Evolutionary conservation across 78 protist species (phyloP).

Genomic region (Dictyostelium intermedium): DNA sequence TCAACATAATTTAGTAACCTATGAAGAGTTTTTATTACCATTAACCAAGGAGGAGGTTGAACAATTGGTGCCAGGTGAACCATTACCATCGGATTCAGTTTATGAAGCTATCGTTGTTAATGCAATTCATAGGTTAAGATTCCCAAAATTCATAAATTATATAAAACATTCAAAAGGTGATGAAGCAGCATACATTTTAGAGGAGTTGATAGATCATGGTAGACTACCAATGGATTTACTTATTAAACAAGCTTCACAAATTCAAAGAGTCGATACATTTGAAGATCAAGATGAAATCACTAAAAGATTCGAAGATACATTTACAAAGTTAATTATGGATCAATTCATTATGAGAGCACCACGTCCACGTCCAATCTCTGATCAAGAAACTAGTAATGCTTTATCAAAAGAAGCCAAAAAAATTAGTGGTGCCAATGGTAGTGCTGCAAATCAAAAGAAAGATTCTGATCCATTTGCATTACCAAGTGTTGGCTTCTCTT

Average conservation of each 20-base stretch:
- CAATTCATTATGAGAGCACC: slow-evolving; percentile 76
- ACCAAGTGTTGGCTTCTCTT: slow-evolving; percentile 2
- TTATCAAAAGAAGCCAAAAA: background rate
- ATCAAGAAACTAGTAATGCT: background rate
- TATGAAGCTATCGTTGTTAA: slow-evolving; percentile 19
- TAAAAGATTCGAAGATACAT: slow-evolving; percentile 51
- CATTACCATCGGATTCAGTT: slow-evolving; percentile 13
- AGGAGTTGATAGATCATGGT: slow-evolving; percentile 63
- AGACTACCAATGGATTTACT: slow-evolving; percentile 62
- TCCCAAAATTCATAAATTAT: slow-evolving; percentile 45
- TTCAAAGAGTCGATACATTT: background rate
- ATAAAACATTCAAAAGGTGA: slow-evolving; percentile 25
- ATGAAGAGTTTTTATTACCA: slow-evolving; percentile 25
- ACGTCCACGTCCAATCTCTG: slow-evolving; percentile 5
- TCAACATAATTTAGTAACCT: slow-evolving; percentile 55
- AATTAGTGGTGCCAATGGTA: background rate
- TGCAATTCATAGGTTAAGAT: slow-evolving; percentile 75
- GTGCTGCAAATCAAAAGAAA: background rate
- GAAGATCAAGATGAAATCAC: slow-evolving; percentile 1
- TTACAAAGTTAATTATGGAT: slow-evolving; percentile 39
- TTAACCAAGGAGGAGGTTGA: background rate
- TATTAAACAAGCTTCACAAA: slow-evolving; percentile 9
- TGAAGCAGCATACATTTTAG: slow-evolving; percentile 31
- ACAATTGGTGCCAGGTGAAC: background rate
- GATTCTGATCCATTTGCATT: slow-evolving; percentile 1